phyloP scores from a whole-genome alignment of 306 rosid genomes.

The Arachis hypogaea region DNA sequence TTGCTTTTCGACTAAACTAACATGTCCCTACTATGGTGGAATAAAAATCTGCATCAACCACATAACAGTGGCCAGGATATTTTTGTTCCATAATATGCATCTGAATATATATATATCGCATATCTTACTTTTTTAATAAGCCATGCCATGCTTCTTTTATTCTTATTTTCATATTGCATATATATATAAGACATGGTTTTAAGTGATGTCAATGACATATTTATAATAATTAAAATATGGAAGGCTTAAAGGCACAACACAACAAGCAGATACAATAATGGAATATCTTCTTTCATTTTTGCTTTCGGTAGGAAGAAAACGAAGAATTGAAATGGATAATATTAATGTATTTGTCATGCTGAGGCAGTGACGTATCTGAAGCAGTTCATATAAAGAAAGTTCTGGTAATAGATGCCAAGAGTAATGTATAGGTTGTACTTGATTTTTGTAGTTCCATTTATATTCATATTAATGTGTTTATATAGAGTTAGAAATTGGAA shows the following conservation, averaged over 20 bases:
- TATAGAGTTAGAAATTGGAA: not conserved
- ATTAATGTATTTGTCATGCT: conserved; percentile 39
- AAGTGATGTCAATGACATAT: conserved; percentile 45
- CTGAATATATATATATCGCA: not conserved
- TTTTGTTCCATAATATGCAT: conserved; percentile 20
- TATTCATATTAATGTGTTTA: not conserved
- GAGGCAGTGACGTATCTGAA: conserved; percentile 36
- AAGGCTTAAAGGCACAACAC: conserved; percentile 21
- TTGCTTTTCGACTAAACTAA: conserved; percentile 40
- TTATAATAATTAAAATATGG: not conserved
- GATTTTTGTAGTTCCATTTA: conserved; percentile 14
- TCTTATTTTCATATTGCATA: conserved; percentile 22
- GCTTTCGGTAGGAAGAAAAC: conserved; percentile 21
- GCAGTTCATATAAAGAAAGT: conserved; percentile 32
- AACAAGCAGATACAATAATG: conserved; percentile 29
- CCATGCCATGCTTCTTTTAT: not conserved
- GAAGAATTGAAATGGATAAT: conserved; percentile 9
- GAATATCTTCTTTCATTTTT: not conserved
- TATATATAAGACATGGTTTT: conserved; percentile 40
- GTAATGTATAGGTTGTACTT: conserved; percentile 13
- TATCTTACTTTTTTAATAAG: not conserved
- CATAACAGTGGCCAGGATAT: conserved; percentile 4
- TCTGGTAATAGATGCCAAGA: conserved; percentile 32
- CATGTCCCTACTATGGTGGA: conserved; percentile 34
- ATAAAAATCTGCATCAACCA: conserved; percentile 20